Percentiles rank a stretch among this genome's conserved stretches.
These are phyloP conservation scores for Pythium pectinolyticum DNA, from an alignment of 352 stramenopile genomes.

Conservation along the genomic window DNA sequence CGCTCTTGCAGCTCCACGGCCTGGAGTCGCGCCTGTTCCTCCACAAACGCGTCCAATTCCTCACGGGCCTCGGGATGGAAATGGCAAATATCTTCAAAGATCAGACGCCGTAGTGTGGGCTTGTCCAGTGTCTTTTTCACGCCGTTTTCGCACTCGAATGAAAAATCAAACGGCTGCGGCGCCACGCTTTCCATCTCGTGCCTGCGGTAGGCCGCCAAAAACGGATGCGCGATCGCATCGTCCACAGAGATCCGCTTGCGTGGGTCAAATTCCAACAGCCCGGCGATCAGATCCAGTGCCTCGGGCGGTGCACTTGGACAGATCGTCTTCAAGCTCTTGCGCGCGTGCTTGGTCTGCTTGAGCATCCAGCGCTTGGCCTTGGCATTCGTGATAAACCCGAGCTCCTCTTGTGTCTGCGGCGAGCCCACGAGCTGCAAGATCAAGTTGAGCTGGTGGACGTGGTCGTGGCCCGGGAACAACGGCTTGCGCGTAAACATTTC, in stretches of 20 bases:
- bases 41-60: slow-evolving; percentile 55
- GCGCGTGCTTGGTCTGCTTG: slow-evolving; percentile 64
- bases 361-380: slow-evolving; percentile 85
- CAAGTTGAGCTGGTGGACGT: slow-evolving; percentile 90
- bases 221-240: slow-evolving; percentile 75
- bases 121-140: slow-evolving; percentile 63
- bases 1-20: slow-evolving; percentile 29
- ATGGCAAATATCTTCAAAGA: slow-evolving; percentile 86
- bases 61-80: slow-evolving; percentile 73
- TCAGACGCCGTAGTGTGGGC: slow-evolving; percentile 72
- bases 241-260: slow-evolving; percentile 67
- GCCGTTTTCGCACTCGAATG: slow-evolving; percentile 68
- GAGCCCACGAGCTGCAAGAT: slow-evolving; percentile 76
- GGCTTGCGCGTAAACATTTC: slow-evolving; percentile 94
- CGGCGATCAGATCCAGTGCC: slow-evolving; percentile 82
- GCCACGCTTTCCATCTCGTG: slow-evolving; percentile 47
- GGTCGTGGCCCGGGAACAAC: slow-evolving; percentile 80
- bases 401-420: slow-evolving; percentile 47
- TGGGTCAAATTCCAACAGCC: slow-evolving; percentile 90
- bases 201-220: slow-evolving; percentile 65
- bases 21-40: slow-evolving; percentile 47
- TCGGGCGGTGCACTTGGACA: slow-evolving; percentile 59
- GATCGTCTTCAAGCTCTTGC: slow-evolving; percentile 46
- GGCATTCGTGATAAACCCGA: slow-evolving; percentile 81
- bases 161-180: slow-evolving; percentile 69